Evolutionary conservation across 176 grass and related monocot genomes (phyloP), one percentile per base, ranked within the genome.

Genomic region (Aegilops speltoides): DNA sequence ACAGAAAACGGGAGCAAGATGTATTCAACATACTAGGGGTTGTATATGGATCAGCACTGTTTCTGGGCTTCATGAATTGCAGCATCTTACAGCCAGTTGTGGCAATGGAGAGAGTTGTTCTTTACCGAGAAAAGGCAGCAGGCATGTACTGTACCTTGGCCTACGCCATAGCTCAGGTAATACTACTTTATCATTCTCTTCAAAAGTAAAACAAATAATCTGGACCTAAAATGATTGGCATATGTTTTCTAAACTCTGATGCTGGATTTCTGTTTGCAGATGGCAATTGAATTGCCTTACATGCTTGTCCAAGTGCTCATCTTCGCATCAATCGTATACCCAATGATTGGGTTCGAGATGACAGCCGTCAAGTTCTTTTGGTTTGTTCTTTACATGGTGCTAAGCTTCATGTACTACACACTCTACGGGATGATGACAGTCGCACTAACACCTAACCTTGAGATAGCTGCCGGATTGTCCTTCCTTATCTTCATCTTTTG

Each of bases 381-480:
- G 93, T 95, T 95, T 78, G 67, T 88, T 46, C 48, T 92, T 36
- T 95, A 92, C 86, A 76, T 88, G 79, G 17, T 92, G 85, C 63
- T 95, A 87, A 92, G 93, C 69, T 90, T 92, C 77, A 86, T 90
- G 79, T 95, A 95, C 86, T 95, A 81, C 88, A 85, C 88, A 72
- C 88, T 95, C 31, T 92, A 86, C 7, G 93, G 93, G 85, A 95
- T 95, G 93, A 84, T 95, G 90, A 92, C 93, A 34, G 93, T 95
- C 16, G 93, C 93, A 57, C 63, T 95, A 57, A 95, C 90, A 76
- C 93, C 93, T 7, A 95, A 90, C 86, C 43, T 73, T 77, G 93
- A 95, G 84, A 95, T 95, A 87, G 93, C 93, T 24, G 86, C 91
- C 16, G 84, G 86, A 23, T 46, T 95, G 54, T 88, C 93, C 22